Base-by-base conservation (phyloP, 2,329 filamentous ascomycete species). In the Sporothrix protearum region DNA sequence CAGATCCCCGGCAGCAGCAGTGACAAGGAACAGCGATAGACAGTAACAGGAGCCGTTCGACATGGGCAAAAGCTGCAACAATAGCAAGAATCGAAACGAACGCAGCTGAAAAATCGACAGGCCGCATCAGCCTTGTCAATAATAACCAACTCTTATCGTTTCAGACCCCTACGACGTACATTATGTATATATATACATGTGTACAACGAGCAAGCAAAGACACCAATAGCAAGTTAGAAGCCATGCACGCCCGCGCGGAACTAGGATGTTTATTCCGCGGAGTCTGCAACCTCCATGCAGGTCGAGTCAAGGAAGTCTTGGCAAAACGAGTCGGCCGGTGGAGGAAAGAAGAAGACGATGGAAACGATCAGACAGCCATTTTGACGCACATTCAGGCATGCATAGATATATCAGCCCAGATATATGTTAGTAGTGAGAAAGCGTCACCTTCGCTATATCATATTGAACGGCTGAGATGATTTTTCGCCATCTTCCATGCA, bases 71-170 rank as follows among this genome's bases (percentile, higher is more conserved):
- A 22, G 5, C 5, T 22, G 47, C 19, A 51, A 51, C 47, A 22
- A 22, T 12, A 53, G n/a, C 49, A n/a, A n/a, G n/a, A n/a, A n/a
- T n/a, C n/a, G n/a, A n/a, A n/a, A n/a, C n/a, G n/a, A n/a, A n/a
- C n/a, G n/a, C n/a, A 2, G 49, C 19, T 2, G 19, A 45, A 19
- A 19, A 45, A 53, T 22, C 19, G 25, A 39, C 9, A 22, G n/a
- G 36, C 36, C 36, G 6, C 22, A 63, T 45, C 59, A 42, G 59
- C 59, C 59, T 63, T 63, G n/a, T 39, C 59, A 63, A 63, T 28
- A 47, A 45, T 22, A 39, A 30, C 6, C 8, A 12, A 30, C 33
- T 39, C 33, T 61, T 39, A 39, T 39, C 33, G 33, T 39, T 39
- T 39, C n/a, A 1, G 30, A 7, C 33, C 33, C 28, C 14, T 19